Evolutionary conservation across 2,329 filamentous ascomycete species (phyloP), one percentile per base, ranked within the genome.

Genomic region (Xylaria sp.): DNA sequence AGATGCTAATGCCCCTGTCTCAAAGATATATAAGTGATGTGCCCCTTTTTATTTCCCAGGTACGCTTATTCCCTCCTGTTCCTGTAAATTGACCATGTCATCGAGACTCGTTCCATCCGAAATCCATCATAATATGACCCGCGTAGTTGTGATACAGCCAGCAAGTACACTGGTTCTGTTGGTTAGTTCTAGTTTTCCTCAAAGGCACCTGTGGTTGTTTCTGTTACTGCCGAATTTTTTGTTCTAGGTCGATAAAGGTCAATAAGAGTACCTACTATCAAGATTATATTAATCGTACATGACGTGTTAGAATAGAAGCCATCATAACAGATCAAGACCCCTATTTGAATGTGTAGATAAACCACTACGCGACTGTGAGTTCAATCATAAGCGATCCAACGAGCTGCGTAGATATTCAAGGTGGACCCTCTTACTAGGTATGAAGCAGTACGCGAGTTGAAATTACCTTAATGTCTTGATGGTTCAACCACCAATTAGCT

Each of bases 1-100:
- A 74, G 68, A 76, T 77, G 76, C 77, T 79, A 78, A 78, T 79
- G 71, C 67, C 59, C 67, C 9, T 60, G 33, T 61, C 56, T 58
- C 65, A 54, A 75, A 75, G 72, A 70, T 72, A 70, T 72, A 33
- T 66, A 54, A 63, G 74, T 72, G 69, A 68, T 43, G n/a, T 43
- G 52, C 33, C 20, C 52, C 23, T 49, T n/a, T 49, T 57, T 66
- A 46, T 58, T 70, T 71, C 33, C 46, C 55, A 75, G 72, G 74
- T 76, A 74, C 63, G 72, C 72, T 41, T n/a, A n/a, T 61, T 55
- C 36, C 57, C 49, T 46, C 41, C 8, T 54, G 10, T 5, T 39
- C 51, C 39, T n/a, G 13, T 54, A 64, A 41, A 15, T 59, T 66
- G 48, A 20, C n/a, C 6, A 36, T 43, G 25, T 36, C 23, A 8